Evolutionary conservation across 2,329 filamentous ascomycete genomes (phyloP), one percentile per base, ranked within the genome.

Genomic region (Graphiopsis chlorocephala): DNA sequence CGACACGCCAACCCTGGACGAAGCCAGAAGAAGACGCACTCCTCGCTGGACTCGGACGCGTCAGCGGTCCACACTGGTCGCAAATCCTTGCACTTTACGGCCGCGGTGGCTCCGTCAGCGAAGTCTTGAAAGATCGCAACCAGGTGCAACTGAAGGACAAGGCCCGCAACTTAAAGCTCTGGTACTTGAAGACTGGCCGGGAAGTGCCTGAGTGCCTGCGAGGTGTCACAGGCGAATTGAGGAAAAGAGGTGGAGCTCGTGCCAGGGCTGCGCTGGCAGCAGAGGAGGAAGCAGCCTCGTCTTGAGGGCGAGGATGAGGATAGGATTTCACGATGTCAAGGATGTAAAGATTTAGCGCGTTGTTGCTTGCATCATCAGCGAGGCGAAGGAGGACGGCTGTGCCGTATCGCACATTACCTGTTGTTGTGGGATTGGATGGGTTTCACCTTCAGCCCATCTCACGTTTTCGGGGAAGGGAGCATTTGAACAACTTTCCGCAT

Each of bases 121-220:
- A 94, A 70, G 90, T 94, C 26, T 83, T 96, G 23, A 94, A 93
- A 70, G 93, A 96, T 74, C 86, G 92, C 35, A 96, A 93, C 52
- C 92, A 97, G 73, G 93, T 97, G 0, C 93, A 96, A 74, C 82
- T 96, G 14, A 97, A 97, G 76, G 92, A 97, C 74, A 97, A 97
- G 77, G 92, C 92, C 0, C 84, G 92, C 58, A 97, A 97, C 69
- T 79, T 96, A 57, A 97, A 96, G 76, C 80, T 97, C 0, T 96
- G 95, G 79, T 96, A 96, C 77, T 80, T 97, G 62, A 97, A 97
- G 80, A 94, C 90, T 20, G 92, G 92, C 61, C 93, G 92, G 5
- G 93, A 97, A 72, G 93, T 97, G 76, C 93, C 93, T 0, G 92
- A 91, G 71, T 95, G 95, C 70, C 79, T 97, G 25, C 89, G 93